These are phyloP conservation scores for Amylocystis lapponica DNA, from an alignment of 768 basidiomycete species.

Conservation along the genomic window DNA sequence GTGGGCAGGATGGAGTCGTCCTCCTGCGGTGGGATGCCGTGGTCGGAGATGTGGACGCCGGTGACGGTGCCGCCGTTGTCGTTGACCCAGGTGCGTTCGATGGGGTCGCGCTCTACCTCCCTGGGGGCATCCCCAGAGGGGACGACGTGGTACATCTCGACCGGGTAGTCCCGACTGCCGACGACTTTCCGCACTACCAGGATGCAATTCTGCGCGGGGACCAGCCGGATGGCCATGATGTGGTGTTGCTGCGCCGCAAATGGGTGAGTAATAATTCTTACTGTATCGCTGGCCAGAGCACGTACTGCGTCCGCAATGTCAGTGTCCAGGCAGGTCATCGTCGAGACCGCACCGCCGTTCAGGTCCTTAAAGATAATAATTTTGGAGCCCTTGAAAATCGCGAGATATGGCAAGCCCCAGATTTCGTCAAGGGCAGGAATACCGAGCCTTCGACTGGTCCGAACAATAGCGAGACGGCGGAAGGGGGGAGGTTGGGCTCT, in stretches of 20 bases:
- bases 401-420: constrained; percentile 35
- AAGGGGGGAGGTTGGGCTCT: constrained; percentile 35
- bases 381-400: constrained; percentile 37
- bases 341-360: constrained; percentile 29
- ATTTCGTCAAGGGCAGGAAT: constrained; percentile 37
- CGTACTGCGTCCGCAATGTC: not conserved
- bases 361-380: constrained; percentile 39
- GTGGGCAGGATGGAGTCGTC: constrained; percentile 7
- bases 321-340: constrained; percentile 28
- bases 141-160: constrained; percentile 13
- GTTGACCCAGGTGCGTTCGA: not conserved
- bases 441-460: constrained; percentile 33
- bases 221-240: constrained; percentile 13
- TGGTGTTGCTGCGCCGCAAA: constrained; percentile 1
- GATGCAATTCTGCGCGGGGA: constrained; percentile 13
- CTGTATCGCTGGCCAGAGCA: not conserved
- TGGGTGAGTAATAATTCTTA: not conserved
- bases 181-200: constrained; percentile 18
- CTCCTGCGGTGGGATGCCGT: not conserved
- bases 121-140: constrained; percentile 4
- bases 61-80: constrained; percentile 2
- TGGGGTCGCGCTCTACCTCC: not conserved
- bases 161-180: constrained; percentile 3
- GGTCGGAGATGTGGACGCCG: constrained; percentile 10
- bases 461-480: constrained; percentile 31